Evolutionary conservation across 495 filamentous ascomycete genomes (phyloP).

Genomic region (Aspergillus cavernicola): DNA sequence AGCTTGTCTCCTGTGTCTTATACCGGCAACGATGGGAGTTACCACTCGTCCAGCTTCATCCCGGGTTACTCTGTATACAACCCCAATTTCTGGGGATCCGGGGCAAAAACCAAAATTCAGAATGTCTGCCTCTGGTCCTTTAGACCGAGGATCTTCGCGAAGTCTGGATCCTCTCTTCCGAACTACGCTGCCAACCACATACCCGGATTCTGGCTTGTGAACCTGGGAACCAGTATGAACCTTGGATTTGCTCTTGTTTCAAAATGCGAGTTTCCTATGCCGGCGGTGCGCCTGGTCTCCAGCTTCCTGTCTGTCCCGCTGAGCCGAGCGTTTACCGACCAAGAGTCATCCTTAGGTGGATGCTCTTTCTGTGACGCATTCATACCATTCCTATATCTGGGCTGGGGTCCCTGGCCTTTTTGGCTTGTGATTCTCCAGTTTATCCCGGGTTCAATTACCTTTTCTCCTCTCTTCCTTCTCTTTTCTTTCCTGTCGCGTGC

Average conservation of each 20-base stretch:
- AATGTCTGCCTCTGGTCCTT: slow-evolving; percentile 23
- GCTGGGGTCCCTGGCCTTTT: slow-evolving; percentile 33
- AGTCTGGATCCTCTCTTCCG: slow-evolving; percentile 42
- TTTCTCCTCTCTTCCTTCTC: slow-evolving; percentile 1
- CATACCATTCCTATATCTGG: slow-evolving; percentile 1
- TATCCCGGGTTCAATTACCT: slow-evolving; percentile 1
- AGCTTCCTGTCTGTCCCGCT: slow-evolving; percentile 33
- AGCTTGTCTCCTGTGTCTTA: neutral
- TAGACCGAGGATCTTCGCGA: slow-evolving; percentile 41
- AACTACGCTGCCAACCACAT: slow-evolving; percentile 30
- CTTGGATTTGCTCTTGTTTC: too few species aligned
- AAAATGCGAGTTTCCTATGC: slow-evolving; percentile 9
- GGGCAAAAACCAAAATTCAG: neutral
- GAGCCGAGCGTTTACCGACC: slow-evolving; percentile 47
- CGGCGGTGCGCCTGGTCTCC: slow-evolving; percentile 15
- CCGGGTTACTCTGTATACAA: too few species aligned
- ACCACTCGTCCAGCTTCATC: too few species aligned
- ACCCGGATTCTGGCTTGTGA: slow-evolving; percentile 29
- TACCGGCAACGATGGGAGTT: too few species aligned
- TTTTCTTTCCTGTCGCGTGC: slow-evolving; percentile 8
- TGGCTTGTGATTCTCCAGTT: slow-evolving; percentile 36
- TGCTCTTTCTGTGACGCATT: slow-evolving; percentile 31
- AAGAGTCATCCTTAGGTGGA: slow-evolving; percentile 11
- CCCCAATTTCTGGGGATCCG: neutral
- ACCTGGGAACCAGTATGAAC: slow-evolving; percentile 20